Conservation (phyloP, 352 stramenopile species). For the Pythium grandisporangium region DNA sequence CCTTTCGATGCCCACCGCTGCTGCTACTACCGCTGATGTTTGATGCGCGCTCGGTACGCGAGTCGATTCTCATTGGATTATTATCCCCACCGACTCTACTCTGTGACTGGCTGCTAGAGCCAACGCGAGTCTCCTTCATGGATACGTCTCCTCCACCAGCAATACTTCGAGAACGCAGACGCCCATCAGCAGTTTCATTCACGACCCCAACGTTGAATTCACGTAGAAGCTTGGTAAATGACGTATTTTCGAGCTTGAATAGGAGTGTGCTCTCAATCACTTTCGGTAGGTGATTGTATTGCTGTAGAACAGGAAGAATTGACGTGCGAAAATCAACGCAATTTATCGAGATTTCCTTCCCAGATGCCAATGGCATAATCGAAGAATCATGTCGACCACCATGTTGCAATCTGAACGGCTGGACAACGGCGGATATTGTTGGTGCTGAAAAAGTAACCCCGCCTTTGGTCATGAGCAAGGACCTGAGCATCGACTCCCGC, state of each 20-base stretch:
- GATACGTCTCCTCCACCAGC: constrained; percentile 5
- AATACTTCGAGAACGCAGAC: constrained; percentile 16
- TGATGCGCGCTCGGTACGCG: constrained; percentile 8
- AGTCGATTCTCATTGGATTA: too few species aligned
- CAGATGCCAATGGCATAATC: constrained; percentile 16
- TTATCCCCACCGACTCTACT: too few species aligned
- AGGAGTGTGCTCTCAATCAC: constrained; percentile 31
- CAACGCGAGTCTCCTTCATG: too few species aligned
- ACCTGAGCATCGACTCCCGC: constrained; percentile 47
- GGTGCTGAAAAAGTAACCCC: constrained; percentile 36
- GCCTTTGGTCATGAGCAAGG: constrained; percentile 49
- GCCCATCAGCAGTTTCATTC: constrained; percentile 1
- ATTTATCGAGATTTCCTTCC: constrained; percentile 14
- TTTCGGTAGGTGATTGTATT: constrained; percentile 28
- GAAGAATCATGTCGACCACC: constrained; percentile 17
- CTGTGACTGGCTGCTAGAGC: too few species aligned
- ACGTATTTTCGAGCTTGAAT: constrained; percentile 32
- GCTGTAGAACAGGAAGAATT: constrained; percentile 31
- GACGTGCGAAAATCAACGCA: constrained; percentile 50
- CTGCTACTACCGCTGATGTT: constrained; percentile 15
- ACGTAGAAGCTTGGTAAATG: constrained; percentile 43
- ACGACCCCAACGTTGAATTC: constrained; percentile 17
- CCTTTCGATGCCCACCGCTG: constrained; percentile 7
- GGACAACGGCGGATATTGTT: constrained; percentile 35
- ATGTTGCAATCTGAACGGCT: constrained; percentile 39